These are phyloP conservation scores for Fusarium paranaense DNA, from an alignment of 2,329 filamentous ascomycete species.

Conservation along the genomic window DNA sequence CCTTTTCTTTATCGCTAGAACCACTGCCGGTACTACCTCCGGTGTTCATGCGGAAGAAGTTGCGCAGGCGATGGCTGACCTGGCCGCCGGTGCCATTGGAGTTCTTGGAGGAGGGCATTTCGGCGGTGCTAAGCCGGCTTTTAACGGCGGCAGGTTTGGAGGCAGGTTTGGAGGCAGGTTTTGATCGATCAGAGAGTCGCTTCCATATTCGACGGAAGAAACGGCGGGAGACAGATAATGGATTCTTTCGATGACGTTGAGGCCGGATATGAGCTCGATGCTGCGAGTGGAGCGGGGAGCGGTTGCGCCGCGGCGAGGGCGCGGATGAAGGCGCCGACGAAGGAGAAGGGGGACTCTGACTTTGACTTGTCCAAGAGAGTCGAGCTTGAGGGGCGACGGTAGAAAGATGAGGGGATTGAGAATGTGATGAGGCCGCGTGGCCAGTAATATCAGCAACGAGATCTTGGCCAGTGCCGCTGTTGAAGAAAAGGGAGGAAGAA, in stretches of 20 bases:
- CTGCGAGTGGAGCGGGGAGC: slow-evolving; percentile 8
- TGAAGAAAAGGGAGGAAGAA: slow-evolving; percentile 30
- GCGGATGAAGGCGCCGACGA: slow-evolving; percentile 22
- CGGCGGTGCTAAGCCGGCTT: slow-evolving; percentile 13
- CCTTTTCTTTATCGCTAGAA: slow-evolving; percentile 54
- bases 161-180: slow-evolving; percentile 25
- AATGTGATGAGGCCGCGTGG: slow-evolving; percentile 7
- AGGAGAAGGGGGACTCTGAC: background rate
- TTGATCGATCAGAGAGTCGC: slow-evolving; percentile 49
- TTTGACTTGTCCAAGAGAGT: background rate
- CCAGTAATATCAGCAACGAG: slow-evolving; percentile 2
- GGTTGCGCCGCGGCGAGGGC: slow-evolving; percentile 22
- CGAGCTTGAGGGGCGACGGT: slow-evolving; percentile 10
- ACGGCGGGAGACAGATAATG: slow-evolving; percentile 6
- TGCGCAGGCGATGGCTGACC: slow-evolving; percentile 76
- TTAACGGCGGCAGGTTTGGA: slow-evolving; percentile 15
- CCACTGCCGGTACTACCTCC: slow-evolving; percentile 53
- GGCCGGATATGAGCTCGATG: slow-evolving; percentile 27
- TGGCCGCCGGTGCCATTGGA: slow-evolving; percentile 64
- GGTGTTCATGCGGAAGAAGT: slow-evolving; percentile 76
- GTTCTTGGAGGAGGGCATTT: slow-evolving; percentile 67
- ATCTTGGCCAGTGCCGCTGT: slow-evolving; percentile 7
- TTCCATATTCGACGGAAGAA: slow-evolving; percentile 52
- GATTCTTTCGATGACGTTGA: slow-evolving; percentile 22
- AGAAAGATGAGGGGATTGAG: slow-evolving; percentile 11